Percentiles rank a stretch among this genome's conserved stretches.
phyloP scores from a whole-genome alignment of 352 stramenopile species.

The Pythium biforme region DNA sequence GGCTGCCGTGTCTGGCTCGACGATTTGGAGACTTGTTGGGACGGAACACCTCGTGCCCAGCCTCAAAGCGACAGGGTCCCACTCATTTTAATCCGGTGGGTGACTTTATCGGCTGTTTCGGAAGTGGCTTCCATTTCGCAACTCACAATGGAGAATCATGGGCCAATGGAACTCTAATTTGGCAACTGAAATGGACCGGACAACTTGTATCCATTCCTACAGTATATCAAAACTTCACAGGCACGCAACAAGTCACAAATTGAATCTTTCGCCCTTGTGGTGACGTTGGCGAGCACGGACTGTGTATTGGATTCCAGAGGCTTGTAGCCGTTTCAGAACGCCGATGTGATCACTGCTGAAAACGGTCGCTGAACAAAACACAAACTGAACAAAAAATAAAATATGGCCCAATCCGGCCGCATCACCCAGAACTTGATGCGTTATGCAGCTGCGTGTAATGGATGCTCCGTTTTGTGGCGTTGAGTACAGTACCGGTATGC shows the following conservation, averaged over 20 bases:
- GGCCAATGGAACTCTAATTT: not conserved
- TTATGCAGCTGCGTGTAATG: not conserved
- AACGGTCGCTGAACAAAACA: conserved; percentile 5
- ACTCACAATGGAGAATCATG: not conserved
- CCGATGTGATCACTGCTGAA: conserved; percentile 12
- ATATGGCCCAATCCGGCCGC: not conserved
- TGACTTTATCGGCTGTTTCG: conserved; percentile 14
- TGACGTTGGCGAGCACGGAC: not conserved
- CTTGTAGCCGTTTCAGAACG: not conserved
- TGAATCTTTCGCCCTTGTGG: not conserved
- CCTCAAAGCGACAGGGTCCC: conserved; percentile 6
- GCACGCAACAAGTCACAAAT: not conserved
- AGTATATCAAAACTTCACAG: not conserved
- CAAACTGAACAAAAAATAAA: conserved; percentile 5
- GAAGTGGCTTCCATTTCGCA: conserved; percentile 16
- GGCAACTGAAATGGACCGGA: not conserved
- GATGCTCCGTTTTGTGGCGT: too few relatives aligned
- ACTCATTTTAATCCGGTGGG: conserved; percentile 21
- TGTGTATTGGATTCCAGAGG: not conserved
- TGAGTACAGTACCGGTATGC: too few relatives aligned
- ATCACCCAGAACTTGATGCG: not conserved
- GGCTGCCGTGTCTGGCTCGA: conserved; percentile 2
- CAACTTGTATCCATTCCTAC: not conserved
- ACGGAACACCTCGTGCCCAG: conserved; percentile 4
- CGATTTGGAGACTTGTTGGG: not conserved